These are phyloP conservation scores for Elongisporangium prolatum DNA, from an alignment of 352 stramenopile species.

Conservation along the genomic window DNA sequence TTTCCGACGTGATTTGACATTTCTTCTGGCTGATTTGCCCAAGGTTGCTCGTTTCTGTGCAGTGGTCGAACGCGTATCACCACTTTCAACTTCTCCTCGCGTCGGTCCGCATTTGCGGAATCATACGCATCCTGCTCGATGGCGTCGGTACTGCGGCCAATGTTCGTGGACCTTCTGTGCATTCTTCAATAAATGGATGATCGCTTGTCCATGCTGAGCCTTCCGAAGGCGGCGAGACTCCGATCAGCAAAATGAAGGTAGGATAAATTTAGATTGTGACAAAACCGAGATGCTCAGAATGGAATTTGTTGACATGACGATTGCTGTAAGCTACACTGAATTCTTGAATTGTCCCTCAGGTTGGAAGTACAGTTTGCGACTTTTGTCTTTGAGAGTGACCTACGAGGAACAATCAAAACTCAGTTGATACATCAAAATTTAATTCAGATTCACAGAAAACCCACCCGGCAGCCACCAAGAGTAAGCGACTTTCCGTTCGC, in stretches of 20 bases:
- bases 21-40: slow-evolving; percentile 11
- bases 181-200: neutral
- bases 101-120: neutral
- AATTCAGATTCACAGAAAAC: slow-evolving; percentile 8
- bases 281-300: neutral
- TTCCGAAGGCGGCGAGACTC: neutral
- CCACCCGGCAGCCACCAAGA: slow-evolving; percentile 57
- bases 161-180: neutral
- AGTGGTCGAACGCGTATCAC: slow-evolving; percentile 53
- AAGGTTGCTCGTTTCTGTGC: slow-evolving; percentile 43
- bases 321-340: neutral
- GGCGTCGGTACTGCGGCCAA: neutral
- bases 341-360: slow-evolving; percentile 18
- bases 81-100: slow-evolving; percentile 58
- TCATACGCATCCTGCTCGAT: neutral
- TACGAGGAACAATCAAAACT: slow-evolving; percentile 1
- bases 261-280: neutral
- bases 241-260: neutral
- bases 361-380: slow-evolving; percentile 26
- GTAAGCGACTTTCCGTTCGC: slow-evolving; percentile 67
- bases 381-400: slow-evolving; percentile 32
- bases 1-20: neutral
- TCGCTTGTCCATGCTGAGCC: neutral
- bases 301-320: neutral
- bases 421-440: slow-evolving; percentile 2